Percentiles rank a stretch among this genome's conserved stretches.
Conservation (phyloP, 1,284 basidiomycete species). For the Cutaneotrichosporon cutaneum region DNA sequence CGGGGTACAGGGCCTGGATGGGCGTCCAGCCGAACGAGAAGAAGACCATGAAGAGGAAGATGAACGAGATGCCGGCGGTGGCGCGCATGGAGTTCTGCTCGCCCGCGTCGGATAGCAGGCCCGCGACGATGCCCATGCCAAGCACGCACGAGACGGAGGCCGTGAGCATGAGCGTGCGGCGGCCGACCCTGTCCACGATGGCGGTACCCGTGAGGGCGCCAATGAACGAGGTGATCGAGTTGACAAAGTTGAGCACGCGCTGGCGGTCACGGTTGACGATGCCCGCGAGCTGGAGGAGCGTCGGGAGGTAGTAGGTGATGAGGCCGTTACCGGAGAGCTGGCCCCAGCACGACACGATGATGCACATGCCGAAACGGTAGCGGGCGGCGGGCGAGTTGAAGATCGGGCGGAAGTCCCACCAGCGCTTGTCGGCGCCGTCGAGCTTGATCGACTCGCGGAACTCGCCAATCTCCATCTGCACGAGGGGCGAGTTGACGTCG, state of each 20-base stretch:
- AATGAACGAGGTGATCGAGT: constrained; percentile 31
- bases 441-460: constrained; percentile 57
- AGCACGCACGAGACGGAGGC: constrained; percentile 24
- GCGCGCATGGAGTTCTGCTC: constrained; percentile 27
- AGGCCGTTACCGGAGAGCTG: constrained; percentile 40
- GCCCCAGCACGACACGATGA: constrained; percentile 47
- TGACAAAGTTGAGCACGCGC: constrained; percentile 38
- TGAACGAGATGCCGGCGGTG: constrained; percentile 38
- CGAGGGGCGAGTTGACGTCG: constrained; percentile 57
- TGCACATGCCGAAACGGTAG: constrained; percentile 58
- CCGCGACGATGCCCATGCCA: constrained; percentile 38
- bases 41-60: constrained; percentile 29
- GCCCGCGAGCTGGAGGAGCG: constrained; percentile 32
- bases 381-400: constrained; percentile 56
- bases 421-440: constrained; percentile 43
- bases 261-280: constrained; percentile 32
- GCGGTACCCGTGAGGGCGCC: constrained; percentile 36
- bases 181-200: constrained; percentile 33
- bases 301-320: constrained; percentile 52
- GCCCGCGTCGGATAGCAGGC: constrained; percentile 30
- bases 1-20: constrained; percentile 61
- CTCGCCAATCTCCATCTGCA: constrained; percentile 59
- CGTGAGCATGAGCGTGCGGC: constrained; percentile 36
- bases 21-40: constrained; percentile 60
- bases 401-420: constrained; percentile 61